Conservation (phyloP, 148 eudicot genomes). For the Arctostaphylos glauca region DNA sequence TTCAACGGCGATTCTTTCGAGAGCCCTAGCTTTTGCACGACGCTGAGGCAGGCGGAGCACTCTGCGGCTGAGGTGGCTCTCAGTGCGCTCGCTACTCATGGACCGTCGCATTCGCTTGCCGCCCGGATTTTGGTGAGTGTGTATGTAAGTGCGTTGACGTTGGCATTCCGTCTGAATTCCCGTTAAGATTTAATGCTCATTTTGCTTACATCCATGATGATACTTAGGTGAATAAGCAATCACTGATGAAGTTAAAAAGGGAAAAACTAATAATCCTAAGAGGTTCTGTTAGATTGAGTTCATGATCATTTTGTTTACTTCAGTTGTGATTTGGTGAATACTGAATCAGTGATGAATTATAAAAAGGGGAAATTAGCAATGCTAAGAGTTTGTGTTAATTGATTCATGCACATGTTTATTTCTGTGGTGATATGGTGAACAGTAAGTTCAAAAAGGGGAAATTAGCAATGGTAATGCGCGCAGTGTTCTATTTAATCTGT, state of each 20-base stretch:
- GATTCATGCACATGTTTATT: not conserved
- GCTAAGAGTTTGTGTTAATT: not conserved
- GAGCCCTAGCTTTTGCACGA: conserved; percentile 53
- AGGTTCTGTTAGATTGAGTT: not conserved
- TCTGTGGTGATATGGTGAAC: not conserved
- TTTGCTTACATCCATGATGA: not conserved
- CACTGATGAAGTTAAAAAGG: not conserved
- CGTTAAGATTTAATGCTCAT: not conserved
- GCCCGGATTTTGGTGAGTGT: conserved; percentile 42
- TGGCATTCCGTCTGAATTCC: not conserved
- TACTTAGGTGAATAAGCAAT: not conserved
- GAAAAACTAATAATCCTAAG: not conserved
- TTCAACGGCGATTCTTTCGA: conserved; percentile 54
- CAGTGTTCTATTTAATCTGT: not conserved
- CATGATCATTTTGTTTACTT: not conserved
- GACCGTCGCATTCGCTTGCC: conserved; percentile 45
- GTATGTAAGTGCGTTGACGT: not conserved
- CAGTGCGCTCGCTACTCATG: conserved; percentile 38
- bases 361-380: not conserved
- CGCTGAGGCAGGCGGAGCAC: conserved; percentile 60
- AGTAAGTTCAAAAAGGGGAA: not conserved
- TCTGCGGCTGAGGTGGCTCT: conserved; percentile 62
- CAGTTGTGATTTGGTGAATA: not conserved
- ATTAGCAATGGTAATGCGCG: not conserved
- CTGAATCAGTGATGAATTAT: not conserved